A percentile compares a stretch with the other conserved stretches of the same genome.
Evolutionary conservation across 805 yeast species (phyloP).

Genomic region (Metschnikowia aberdeeniae): DNA sequence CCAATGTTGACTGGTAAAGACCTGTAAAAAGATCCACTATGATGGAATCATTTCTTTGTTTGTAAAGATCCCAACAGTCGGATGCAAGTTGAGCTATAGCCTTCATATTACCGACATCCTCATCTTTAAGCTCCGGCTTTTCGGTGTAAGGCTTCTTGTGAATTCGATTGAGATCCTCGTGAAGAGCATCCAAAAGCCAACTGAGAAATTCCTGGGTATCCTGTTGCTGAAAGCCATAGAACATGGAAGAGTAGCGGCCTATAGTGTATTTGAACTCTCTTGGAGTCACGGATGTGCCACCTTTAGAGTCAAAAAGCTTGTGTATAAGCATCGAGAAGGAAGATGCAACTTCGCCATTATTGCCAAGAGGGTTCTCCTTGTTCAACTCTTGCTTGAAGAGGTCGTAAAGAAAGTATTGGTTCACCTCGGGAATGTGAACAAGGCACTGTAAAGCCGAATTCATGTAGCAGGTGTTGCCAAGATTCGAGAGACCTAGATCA

Average conservation of each 20-base stretch:
- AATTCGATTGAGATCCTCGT: slow-evolving; percentile 87
- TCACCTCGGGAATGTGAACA: slow-evolving; percentile 78
- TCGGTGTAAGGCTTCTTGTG: slow-evolving; percentile 80
- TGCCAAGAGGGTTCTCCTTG: slow-evolving; percentile 76
- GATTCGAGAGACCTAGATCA: slow-evolving; percentile 57
- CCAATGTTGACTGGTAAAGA: slow-evolving; percentile 79
- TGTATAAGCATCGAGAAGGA: slow-evolving; percentile 70
- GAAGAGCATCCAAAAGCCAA: slow-evolving; percentile 81
- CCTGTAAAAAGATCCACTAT: slow-evolving; percentile 88
- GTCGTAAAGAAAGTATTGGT: slow-evolving; percentile 65
- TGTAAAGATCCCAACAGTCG: slow-evolving; percentile 77
- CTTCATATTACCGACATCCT: slow-evolving; percentile 48
- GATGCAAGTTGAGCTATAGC: slow-evolving; percentile 63
- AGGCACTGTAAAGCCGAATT: slow-evolving; percentile 90
- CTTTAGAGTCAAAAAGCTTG: slow-evolving; percentile 43
- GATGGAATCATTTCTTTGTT: slow-evolving; percentile 76
- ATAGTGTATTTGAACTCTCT: slow-evolving; percentile 72
- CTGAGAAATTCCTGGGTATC: slow-evolving; percentile 93
- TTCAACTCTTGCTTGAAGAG: slow-evolving; percentile 66
- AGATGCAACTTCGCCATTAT: slow-evolving; percentile 73
- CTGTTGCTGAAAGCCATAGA: slow-evolving; percentile 80
- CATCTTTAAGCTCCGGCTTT: slow-evolving; percentile 75
- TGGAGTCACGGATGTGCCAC: slow-evolving; percentile 45
- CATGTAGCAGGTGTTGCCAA: slow-evolving; percentile 94
- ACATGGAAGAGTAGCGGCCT: slow-evolving; percentile 75